Conservation (phyloP, 2,329 filamentous ascomycete genomes). For the Colletotrichum sp. region DNA sequence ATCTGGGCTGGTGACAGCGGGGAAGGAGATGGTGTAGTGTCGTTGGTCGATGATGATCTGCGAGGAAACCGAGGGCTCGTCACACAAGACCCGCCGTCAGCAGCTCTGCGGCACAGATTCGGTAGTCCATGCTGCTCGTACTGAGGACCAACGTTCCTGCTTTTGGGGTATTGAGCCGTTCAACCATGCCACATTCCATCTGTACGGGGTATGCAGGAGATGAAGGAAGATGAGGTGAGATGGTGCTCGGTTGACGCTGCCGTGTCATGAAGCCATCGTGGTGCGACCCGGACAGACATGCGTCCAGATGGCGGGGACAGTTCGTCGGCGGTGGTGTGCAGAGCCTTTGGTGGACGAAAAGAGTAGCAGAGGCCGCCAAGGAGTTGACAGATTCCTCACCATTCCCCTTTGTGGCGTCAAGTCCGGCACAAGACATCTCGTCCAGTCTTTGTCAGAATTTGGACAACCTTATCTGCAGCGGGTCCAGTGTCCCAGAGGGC, state of each 20-base stretch:
- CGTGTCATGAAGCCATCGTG: conserved; percentile 10
- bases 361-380: not conserved
- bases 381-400: not conserved
- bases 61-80: conserved; percentile 9
- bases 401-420: not conserved
- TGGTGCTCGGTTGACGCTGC: not conserved
- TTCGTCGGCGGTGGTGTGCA: not conserved
- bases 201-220: not conserved
- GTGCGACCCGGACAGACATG: not conserved
- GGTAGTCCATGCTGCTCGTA: not conserved
- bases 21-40: conserved; percentile 4
- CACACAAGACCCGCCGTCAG: conserved; percentile 7
- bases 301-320: not conserved
- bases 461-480: conserved; percentile 12
- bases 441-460: conserved; percentile 5
- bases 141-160: not conserved
- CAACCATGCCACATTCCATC: not conserved
- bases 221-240: not conserved
- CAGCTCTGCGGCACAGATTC: conserved; percentile 11
- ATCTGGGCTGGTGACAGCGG: not conserved
- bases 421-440: not conserved
- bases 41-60: conserved; percentile 1
- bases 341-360: not conserved
- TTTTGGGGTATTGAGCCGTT: not conserved
- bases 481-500: not conserved